Conservation (phyloP, 768 basidiomycete genomes). For the Boletales sp. region DNA sequence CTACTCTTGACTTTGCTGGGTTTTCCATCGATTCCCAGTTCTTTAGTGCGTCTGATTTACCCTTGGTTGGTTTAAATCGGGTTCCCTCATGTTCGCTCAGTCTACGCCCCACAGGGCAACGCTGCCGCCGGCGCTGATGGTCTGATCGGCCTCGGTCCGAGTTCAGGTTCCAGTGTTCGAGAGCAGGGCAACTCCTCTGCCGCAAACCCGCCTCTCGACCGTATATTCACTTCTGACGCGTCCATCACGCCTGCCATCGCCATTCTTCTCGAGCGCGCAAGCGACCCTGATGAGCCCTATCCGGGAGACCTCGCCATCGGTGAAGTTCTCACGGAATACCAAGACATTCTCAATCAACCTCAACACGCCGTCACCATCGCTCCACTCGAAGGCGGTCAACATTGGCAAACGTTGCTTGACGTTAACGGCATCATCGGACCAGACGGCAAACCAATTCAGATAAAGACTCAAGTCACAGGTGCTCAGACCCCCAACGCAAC, state of each 20-base stretch:
- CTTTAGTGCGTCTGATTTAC: constrained; percentile 6
- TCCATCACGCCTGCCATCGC: constrained; percentile 60
- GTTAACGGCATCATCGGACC: constrained; percentile 60
- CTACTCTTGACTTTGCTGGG: constrained; percentile 28
- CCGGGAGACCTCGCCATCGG: constrained; percentile 64
- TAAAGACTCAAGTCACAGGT: constrained; percentile 44
- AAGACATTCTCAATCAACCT: constrained; percentile 47
- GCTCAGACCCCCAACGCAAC: constrained; percentile 47
- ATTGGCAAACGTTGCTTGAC: constrained; percentile 66
- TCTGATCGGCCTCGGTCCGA: constrained; percentile 60
- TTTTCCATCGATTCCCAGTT: constrained; percentile 49
- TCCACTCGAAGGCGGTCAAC: constrained; percentile 43
- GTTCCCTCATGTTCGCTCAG: constrained; percentile 12
- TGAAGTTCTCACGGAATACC: constrained; percentile 49
- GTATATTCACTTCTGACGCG: constrained; percentile 58
- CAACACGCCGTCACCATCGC: constrained; percentile 46
- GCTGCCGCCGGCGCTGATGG: constrained; percentile 25
- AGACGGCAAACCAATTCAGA: constrained; percentile 46
- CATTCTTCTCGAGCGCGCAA: constrained; percentile 57
- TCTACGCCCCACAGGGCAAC: constrained; percentile 12
- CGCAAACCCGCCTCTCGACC: constrained; percentile 57
- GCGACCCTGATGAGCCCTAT: constrained; percentile 48
- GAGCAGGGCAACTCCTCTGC: constrained; percentile 28
- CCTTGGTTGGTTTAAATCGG: background rate
- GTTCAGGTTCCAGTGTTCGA: constrained; percentile 49